Percentiles rank a stretch among this genome's conserved stretches.
Evolutionary conservation across 2,329 filamentous ascomycete species (phyloP).

Genomic region (Thelonectria rubi): DNA sequence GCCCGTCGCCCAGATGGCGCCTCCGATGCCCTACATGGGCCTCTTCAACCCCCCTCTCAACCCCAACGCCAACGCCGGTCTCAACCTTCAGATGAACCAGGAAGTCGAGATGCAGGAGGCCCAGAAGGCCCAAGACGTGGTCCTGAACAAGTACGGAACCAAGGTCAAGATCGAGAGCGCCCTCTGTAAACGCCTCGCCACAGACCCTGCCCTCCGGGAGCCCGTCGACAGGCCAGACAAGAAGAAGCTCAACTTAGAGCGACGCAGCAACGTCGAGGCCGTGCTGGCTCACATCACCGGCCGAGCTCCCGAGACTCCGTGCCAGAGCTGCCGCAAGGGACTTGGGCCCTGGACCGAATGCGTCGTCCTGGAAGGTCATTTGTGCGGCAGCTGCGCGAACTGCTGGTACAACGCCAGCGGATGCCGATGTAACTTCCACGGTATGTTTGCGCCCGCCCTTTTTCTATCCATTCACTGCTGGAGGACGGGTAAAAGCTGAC

Average conservation of each 20-base stretch:
- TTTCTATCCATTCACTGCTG: background rate
- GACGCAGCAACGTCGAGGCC: constrained; percentile 68
- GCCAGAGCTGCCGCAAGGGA: constrained; percentile 68
- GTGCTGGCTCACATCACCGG: constrained; percentile 67
- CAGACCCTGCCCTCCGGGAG: constrained; percentile 58
- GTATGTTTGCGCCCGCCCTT: constrained; percentile 50
- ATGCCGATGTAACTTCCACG: constrained; percentile 67
- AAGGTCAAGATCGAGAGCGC: constrained; percentile 61
- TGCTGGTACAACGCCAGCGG: constrained; percentile 72
- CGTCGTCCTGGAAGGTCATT: constrained; percentile 66
- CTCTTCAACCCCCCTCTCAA: no score
- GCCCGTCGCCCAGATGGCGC: no score
- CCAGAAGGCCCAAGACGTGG: constrained; percentile 61
- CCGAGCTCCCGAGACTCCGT: constrained; percentile 57
- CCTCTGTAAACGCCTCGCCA: constrained; percentile 63
- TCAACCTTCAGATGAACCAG: no score
- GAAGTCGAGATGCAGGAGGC: no score
- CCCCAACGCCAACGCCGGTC: no score
- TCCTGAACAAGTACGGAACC: constrained; percentile 57
- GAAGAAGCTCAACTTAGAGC: constrained; percentile 52
- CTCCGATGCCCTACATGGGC: no score
- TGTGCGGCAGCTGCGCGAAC: constrained; percentile 70
- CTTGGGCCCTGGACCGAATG: constrained; percentile 68
- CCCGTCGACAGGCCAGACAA: constrained; percentile 61
- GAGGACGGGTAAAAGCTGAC: background rate